Conservation (phyloP, 169 alveolate genomes). For the Cryptosporidium felis region DNA sequence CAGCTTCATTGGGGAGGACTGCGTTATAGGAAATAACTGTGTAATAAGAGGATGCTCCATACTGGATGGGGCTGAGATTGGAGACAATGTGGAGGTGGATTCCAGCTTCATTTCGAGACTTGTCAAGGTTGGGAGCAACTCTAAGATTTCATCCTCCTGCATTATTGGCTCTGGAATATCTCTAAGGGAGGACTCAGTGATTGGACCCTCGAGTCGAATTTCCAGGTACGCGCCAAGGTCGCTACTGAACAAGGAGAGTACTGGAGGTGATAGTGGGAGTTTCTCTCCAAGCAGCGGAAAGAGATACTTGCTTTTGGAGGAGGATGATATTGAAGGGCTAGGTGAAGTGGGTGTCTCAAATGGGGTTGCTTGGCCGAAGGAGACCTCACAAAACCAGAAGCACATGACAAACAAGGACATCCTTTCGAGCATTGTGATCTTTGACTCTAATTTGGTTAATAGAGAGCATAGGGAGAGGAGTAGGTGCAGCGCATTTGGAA, state of each 20-base stretch:
- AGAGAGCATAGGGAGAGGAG: not conserved
- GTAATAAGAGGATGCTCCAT: conserved; percentile 27
- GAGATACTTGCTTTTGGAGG: conserved; percentile 9
- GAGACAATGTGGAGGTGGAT: not conserved
- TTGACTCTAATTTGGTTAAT: not conserved
- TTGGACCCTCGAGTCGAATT: conserved; percentile 33
- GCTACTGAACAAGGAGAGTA: not conserved
- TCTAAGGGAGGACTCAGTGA: not conserved
- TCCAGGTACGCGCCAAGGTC: conserved; percentile 22
- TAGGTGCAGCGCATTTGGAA: not conserved
- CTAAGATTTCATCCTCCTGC: conserved; percentile 1
- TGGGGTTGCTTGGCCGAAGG: conserved; percentile 48
- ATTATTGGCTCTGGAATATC: conserved; percentile 27
- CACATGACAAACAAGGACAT: conserved; percentile 2
- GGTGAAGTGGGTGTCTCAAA: not conserved
- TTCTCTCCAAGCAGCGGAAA: not conserved
- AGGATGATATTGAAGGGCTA: not conserved
- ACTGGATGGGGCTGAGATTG: conserved; percentile 4
- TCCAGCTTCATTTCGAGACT: conserved; percentile 36
- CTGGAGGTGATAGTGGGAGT: not conserved
- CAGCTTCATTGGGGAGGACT: conserved; percentile 42
- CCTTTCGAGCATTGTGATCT: conserved; percentile 3
- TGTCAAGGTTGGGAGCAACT: conserved; percentile 1
- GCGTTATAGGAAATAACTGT: conserved; percentile 37
- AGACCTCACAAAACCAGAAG: not conserved